Conservation (phyloP, 2,329 filamentous ascomycete species). For the Cercospora beticola region DNA sequence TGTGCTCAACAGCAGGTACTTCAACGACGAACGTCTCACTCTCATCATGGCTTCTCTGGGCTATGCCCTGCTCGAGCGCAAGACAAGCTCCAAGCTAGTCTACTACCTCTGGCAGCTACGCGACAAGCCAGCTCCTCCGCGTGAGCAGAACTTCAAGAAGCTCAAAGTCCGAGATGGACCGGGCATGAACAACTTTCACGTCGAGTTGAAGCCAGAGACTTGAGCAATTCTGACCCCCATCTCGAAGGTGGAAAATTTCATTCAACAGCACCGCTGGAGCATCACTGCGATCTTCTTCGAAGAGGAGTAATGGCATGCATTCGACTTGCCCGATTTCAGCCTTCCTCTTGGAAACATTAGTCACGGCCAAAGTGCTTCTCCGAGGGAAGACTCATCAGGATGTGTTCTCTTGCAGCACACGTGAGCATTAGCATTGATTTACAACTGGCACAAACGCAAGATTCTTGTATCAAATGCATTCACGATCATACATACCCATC, state of each 20-base stretch:
- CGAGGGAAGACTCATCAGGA: background rate
- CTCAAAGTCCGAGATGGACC: constrained; percentile 72
- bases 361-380: background rate
- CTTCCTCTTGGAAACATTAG: background rate
- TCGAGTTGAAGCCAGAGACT: constrained; percentile 57
- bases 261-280: background rate
- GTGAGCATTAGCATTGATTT: background rate
- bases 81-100: constrained; percentile 77
- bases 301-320: background rate
- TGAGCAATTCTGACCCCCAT: background rate
- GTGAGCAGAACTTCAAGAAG: constrained; percentile 60
- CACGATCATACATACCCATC: background rate
- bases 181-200: constrained; percentile 85
- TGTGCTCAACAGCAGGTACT: constrained; percentile 84
- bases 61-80: constrained; percentile 64
- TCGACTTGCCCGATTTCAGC: background rate
- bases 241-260: no score
- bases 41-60: constrained; percentile 76
- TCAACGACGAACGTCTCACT: constrained; percentile 67
- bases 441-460: background rate
- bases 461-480: background rate
- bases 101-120: constrained; percentile 80
- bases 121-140: constrained; percentile 26
- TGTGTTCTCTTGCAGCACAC: background rate
- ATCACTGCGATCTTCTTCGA: background rate